Evolutionary conservation across 306 rosid genomes (phyloP), one percentile per base, ranked within the genome.

Genomic region (Hylodesmum podocarpum): DNA sequence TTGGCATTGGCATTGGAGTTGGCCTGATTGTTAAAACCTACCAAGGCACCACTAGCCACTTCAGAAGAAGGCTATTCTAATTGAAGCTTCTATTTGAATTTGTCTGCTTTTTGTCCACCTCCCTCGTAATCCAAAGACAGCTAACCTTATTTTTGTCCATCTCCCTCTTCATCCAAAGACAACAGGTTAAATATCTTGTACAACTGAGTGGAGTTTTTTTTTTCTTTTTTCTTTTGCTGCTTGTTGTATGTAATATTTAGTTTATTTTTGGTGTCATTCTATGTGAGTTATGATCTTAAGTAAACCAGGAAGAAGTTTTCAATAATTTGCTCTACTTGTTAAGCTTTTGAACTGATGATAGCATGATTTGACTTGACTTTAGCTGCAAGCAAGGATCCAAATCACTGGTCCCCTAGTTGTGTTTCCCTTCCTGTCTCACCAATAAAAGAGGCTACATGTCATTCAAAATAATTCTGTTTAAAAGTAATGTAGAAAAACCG

Each of bases 1-100:
- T 93, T 27, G 96, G 96, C 68, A 46, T 93, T 31, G 96, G 96
- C 79, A 82, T 90, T 34, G 98, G 98, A 46, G 94, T 90, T 8
- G 94, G 96, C 39, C 58, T 93, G 77, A 80, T 93, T 0, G 89
- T 87, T 25, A 91, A 88, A 77, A 83, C 98, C 12, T 90, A 93
- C 85, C 94, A 93, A 85, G 97, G 93, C 80, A 89, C 93, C 62
- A 67, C 94, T 24, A 73, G 89, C 61, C 87, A 72, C 79, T 83
- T 87, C 15, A 83, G 93, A 85, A 80, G 94, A 78, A 84, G 87
- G 66, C 71, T 63, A 12, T 81, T 58, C 27, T 93, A 79, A 41
- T 34, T 21, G 28, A 7, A 13, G 14, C 13, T 28, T 58, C 57
- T 15, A 49, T 12, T 46, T 75, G 55, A 16, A 29, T 15, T 51